These are phyloP conservation scores for Syzygium aqueum DNA, from an alignment of 345 rosid species.

Conservation along the genomic window DNA sequence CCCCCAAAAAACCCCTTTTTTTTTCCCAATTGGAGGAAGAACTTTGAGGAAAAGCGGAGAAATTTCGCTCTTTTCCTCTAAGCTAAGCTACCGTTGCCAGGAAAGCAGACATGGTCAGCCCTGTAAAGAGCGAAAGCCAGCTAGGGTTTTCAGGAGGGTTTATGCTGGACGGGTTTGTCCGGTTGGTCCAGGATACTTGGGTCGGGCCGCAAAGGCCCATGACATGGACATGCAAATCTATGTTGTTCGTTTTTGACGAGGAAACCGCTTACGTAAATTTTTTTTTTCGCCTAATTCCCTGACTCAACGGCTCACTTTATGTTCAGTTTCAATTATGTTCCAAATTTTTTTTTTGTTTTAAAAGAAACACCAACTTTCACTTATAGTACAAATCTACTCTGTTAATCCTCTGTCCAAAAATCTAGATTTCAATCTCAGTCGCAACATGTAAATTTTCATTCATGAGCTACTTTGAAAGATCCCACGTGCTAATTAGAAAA, in stretches of 20 bases:
- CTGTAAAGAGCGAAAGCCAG: neutral
- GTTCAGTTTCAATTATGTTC: neutral
- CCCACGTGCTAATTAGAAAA: neutral
- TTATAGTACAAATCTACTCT: neutral
- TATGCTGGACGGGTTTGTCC: neutral
- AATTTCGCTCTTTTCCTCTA: neutral
- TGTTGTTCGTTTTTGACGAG: neutral
- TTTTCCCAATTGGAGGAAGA: neutral
- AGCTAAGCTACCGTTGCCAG: neutral
- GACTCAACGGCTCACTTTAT: neutral
- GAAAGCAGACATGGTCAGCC: neutral
- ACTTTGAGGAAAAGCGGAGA: neutral
- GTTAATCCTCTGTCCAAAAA: neutral
- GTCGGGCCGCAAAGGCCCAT: neutral
- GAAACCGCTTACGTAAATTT: neutral
- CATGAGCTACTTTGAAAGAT: neutral
- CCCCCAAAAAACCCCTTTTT: rapidly evolving
- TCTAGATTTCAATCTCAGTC: neutral
- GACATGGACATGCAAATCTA: neutral
- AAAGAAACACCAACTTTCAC: neutral
- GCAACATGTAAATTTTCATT: neutral
- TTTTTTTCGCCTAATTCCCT: neutral
- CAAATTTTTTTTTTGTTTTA: neutral
- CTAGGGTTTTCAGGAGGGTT: neutral
- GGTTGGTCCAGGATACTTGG: neutral